Evolutionary conservation across 2,329 filamentous ascomycete species (phyloP), one percentile per base, ranked within the genome.

Genomic region (Sphaerulina populicola): DNA sequence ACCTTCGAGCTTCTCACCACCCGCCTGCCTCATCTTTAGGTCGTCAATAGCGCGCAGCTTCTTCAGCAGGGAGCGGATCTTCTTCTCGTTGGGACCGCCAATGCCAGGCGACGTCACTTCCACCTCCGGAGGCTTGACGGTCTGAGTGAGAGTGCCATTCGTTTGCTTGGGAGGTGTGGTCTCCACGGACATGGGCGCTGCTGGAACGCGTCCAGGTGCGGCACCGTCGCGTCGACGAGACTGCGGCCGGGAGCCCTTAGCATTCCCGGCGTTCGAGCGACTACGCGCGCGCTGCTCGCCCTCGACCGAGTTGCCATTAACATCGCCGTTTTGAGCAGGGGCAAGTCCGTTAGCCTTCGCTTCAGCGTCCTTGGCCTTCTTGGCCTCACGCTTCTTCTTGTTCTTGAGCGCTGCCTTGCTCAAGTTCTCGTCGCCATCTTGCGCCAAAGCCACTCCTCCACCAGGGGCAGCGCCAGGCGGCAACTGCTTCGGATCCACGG

Each of bases 21-120:
- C 84, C 2, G 91, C 93, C 60, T 90, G 82, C 51, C 93, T 82
- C 90, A 97, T 96, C 76, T 97, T 95, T 55, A 98, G 74, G 68
- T 98, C 93, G 67, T 98, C 93, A 66, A 98, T 98, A 9, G 93
- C 93, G 15, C 93, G 82, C 56, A 98, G 86, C 79, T 98, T 98
- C 80, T 98, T 98, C 68, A 95, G 78, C 56, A 98, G 77, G 53
- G 88, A 88, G 50, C 93, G 79, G 56, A 96, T 80, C 76, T 97
- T 98, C 81, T 97, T 98, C 40, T 94, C 89, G 56, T 86, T 81
- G n/a, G 86, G 83, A 60, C 72, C 75, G 70, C 83, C 75, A 73
- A 79, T 66, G 60, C 73, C 67, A 59, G 80, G 68, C 70, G 74
- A 76, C 8, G 74, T 78, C 39, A 80, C 71, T 8, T 77, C 79